phyloP scores from a whole-genome alignment of 148 eudicot species.

The Camellia japonica region DNA sequence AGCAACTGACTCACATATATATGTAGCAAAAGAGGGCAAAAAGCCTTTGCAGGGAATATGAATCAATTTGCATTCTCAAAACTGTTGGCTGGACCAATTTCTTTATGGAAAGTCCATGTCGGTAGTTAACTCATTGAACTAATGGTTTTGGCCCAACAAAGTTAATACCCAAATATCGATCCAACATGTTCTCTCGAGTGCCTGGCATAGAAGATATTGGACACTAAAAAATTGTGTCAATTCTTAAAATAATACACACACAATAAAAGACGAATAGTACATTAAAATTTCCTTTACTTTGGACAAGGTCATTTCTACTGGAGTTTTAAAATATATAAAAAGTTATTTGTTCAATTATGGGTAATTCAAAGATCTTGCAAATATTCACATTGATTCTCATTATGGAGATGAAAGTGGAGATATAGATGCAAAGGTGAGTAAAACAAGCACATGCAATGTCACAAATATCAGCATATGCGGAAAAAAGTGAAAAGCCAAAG shows the following conservation, averaged over 20 bases:
- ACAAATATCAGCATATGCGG: background rate
- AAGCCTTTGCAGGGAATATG: background rate
- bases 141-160: conserved; percentile 30
- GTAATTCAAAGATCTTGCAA: conserved; percentile 1
- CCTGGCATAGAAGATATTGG: conserved; percentile 43
- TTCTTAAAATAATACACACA: background rate
- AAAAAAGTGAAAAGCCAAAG: conserved; percentile 7
- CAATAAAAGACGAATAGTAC: background rate
- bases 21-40: conserved; percentile 19
- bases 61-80: conserved; percentile 11
- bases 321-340: background rate
- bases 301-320: background rate
- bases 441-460: conserved; percentile 10
- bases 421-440: background rate
- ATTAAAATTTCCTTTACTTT: background rate
- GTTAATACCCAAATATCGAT: conserved; percentile 52
- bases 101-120: conserved; percentile 9
- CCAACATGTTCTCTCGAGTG: conserved; percentile 71
- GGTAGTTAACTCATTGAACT: conserved; percentile 24
- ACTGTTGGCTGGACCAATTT: conserved; percentile 11
- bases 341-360: background rate
- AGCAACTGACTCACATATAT: conserved; percentile 35
- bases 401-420: conserved; percentile 5
- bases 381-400: background rate
- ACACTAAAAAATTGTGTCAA: background rate